Base-by-base conservation (phyloP, 352 stramenopile species). In the Globisporangium viniferum region DNA sequence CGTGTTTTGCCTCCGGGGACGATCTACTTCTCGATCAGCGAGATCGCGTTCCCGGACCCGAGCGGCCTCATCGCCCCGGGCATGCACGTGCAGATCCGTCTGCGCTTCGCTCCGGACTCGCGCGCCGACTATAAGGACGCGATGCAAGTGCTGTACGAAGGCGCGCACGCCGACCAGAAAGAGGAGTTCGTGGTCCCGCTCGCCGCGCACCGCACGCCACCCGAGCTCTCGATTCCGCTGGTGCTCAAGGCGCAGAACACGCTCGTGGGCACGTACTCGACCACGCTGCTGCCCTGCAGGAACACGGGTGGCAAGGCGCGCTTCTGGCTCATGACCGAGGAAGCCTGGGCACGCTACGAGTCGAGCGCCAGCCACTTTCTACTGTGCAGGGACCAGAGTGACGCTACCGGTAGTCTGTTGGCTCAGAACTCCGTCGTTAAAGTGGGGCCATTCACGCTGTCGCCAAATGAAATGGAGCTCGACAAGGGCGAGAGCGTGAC, bases 311-410 rank as follows among this genome's bases (percentile, higher is more conserved):
- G 83, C 12, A 76, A 74, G 46, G 85, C 75, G 0, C 79, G 80
- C 12, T 95, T 93, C 68, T 93, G 87, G 85, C 68, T 93, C 31
- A 68, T 95, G 53, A 84, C 69, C 29, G 84, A 93, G 41, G 39
- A 68, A 2, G 76, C 81, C 44, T 90, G 84, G 84, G 69, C 67
- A 33, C 64, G 56, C 10, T 72, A 78, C n/a, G 81, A 90, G 59
- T 27, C 67, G 1, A 62, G 76, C 29, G 36, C 63, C 10, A 55
- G 22, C n/a, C 33, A 27, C n/a, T 69, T 64, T 15, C 44, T 73
- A 22, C 24, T 35, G 1, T 59, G 53, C 39, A 24, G n/a, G 22
- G 46, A 44, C 18, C 53, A 57, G 20, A 33, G 15, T 31, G 18
- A 20, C 14, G 12, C 14, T 20, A 41, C 35, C 35, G 20, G 39